Percentiles rank a stretch among this genome's conserved stretches.
These are phyloP conservation scores for Suhomyces sp. DNA, from an alignment of 805 yeast species.

Conservation along the genomic window DNA sequence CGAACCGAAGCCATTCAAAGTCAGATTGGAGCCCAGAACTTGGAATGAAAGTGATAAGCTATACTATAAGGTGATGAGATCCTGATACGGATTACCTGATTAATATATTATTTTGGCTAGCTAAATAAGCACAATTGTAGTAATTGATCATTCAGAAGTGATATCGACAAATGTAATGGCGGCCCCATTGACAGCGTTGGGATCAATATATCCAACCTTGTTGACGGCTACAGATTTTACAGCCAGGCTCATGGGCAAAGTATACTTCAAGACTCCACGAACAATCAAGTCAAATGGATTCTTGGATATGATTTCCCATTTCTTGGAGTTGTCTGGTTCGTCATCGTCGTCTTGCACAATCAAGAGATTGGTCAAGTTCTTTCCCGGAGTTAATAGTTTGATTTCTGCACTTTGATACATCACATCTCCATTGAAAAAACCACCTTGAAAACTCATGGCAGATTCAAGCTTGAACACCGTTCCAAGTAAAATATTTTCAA, in stretches of 20 bases:
- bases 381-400: slow-evolving; percentile 72
- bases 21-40: slow-evolving; percentile 22
- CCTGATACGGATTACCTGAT: neutral
- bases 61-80: slow-evolving; percentile 8
- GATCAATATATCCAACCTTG: slow-evolving; percentile 56
- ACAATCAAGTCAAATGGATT: slow-evolving; percentile 85
- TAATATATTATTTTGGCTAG: neutral
- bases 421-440: slow-evolving; percentile 62
- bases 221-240: slow-evolving; percentile 61
- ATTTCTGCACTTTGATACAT: slow-evolving; percentile 65
- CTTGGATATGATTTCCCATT: slow-evolving; percentile 72
- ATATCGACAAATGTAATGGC: neutral
- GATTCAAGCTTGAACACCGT: slow-evolving; percentile 63
- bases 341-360: slow-evolving; percentile 7
- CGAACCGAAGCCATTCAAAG: slow-evolving; percentile 49
- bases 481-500: slow-evolving; percentile 76
- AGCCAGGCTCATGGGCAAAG: slow-evolving; percentile 56
- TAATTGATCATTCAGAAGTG: neutral
- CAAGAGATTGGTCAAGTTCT: slow-evolving; percentile 30
- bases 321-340: slow-evolving; percentile 42
- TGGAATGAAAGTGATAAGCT: slow-evolving; percentile 19
- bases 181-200: slow-evolving; percentile 19
- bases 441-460: slow-evolving; percentile 73
- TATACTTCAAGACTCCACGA: slow-evolving; percentile 77
- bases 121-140: neutral